A percentile compares a stretch with the other conserved stretches of the same genome.
Conservation (phyloP, 345 rosid genomes). For the Dovyalis caffra region DNA sequence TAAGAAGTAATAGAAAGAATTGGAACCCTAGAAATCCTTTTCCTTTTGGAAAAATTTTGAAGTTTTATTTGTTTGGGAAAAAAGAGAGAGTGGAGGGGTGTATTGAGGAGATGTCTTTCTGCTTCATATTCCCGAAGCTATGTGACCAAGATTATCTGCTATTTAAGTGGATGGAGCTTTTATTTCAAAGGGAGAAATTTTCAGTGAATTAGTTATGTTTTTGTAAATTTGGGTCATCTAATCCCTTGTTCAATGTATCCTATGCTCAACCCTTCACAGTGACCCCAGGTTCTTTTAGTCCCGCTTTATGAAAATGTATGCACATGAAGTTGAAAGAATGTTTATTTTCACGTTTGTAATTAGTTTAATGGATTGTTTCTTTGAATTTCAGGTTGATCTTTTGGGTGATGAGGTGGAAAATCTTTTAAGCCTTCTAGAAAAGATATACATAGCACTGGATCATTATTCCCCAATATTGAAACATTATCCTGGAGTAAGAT, state of each 20-base stretch:
- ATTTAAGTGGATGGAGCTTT: background rate
- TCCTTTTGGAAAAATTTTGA: background rate
- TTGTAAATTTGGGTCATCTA: background rate
- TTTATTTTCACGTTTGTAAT: background rate
- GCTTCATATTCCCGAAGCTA: background rate
- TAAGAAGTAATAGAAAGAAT: background rate
- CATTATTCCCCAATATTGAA: slow-evolving; percentile 85
- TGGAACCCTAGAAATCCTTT: background rate
- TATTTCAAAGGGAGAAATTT: background rate
- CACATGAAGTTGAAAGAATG: background rate
- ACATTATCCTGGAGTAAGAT: slow-evolving; percentile 89
- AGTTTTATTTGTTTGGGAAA: no score
- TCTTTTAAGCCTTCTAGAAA: slow-evolving; percentile 73
- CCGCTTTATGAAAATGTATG: background rate
- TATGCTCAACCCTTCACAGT: background rate
- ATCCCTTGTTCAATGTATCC: background rate
- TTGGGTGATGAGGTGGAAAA: slow-evolving; percentile 87
- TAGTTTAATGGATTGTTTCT: slow-evolving; percentile 6
- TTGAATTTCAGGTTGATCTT: slow-evolving; percentile 78
- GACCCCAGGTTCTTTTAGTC: background rate
- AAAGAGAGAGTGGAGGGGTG: background rate
- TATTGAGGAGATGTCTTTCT: no score
- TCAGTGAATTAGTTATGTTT: background rate
- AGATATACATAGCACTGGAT: slow-evolving; percentile 88
- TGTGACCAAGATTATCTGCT: background rate